Conservation (phyloP, 345 rosid species). For the Lumnitzera racemosa region DNA sequence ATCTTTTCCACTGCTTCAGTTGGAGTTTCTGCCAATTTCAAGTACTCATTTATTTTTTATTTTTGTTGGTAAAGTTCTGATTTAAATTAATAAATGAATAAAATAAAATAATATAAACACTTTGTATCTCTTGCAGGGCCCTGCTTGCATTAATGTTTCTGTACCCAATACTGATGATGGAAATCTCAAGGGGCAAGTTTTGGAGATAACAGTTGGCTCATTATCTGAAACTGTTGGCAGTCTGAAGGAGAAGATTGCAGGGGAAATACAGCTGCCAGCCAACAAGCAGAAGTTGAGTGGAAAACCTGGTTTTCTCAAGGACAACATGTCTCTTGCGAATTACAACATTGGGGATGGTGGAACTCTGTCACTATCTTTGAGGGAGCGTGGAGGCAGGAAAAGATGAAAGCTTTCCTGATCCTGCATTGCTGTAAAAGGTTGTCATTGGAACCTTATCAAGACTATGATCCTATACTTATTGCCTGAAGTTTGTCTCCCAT, state of each 20-base stretch:
- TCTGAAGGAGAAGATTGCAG: conserved; percentile 90
- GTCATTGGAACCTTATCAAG: conserved; percentile 6
- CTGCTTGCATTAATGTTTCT: conserved; percentile 47
- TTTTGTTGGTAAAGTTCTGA: not conserved
- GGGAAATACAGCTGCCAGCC: conserved; percentile 73
- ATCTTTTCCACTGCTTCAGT: too few species aligned
- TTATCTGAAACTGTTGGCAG: conserved; percentile 71
- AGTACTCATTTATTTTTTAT: not conserved
- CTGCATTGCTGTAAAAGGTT: conserved; percentile 14
- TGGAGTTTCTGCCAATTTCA: too few species aligned
- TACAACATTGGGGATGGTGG: conserved; percentile 74
- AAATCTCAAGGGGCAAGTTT: conserved; percentile 56
- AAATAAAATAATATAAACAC: too few species aligned
- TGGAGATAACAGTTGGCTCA: conserved; percentile 68
- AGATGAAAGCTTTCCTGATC: conserved; percentile 32
- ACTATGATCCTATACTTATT: conserved; percentile 12
- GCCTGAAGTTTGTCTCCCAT: conserved; percentile 1
- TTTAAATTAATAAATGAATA: not conserved
- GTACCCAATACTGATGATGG: conserved; percentile 78
- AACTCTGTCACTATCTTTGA: conserved; percentile 47
- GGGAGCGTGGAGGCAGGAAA: conserved; percentile 90
- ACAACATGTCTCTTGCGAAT: conserved; percentile 77
- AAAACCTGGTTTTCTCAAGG: conserved; percentile 83
- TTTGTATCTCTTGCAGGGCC: conserved; percentile 39
- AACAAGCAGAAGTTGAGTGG: conserved; percentile 91